phyloP scores from a whole-genome alignment of 2,329 filamentous ascomycete species.

The Pseudogymnoascus sp. region DNA sequence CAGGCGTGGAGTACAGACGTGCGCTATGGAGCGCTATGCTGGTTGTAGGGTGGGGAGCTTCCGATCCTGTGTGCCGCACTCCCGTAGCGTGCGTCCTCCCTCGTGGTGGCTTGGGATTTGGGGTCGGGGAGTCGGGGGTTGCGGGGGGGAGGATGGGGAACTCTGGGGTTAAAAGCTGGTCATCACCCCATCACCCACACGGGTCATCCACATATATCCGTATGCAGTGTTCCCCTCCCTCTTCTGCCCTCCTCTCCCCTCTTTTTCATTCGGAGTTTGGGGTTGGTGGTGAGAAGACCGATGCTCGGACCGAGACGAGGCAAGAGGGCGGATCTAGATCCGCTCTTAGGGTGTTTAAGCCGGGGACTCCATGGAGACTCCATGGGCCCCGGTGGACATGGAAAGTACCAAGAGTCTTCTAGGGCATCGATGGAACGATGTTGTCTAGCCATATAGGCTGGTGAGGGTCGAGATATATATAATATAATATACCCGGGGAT shows the following conservation, averaged over 20 bases:
- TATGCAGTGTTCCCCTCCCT: background rate
- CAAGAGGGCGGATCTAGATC: background rate
- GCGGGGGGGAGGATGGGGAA: background rate
- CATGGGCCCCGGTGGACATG: background rate
- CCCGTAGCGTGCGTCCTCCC: background rate
- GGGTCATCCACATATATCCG: background rate
- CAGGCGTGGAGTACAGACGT: background rate
- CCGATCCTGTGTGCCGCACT: background rate
- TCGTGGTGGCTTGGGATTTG: background rate
- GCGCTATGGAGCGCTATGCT: background rate
- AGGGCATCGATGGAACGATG: background rate
- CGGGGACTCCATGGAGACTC: background rate
- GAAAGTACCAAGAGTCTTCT: background rate
- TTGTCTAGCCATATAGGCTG: background rate
- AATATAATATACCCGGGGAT: background rate
- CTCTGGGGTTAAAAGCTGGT: background rate
- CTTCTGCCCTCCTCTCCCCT: background rate
- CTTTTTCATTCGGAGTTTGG: background rate
- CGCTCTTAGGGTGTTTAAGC: background rate
- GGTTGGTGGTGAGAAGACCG: background rate
- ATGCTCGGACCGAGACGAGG: slow-evolving; percentile 1
- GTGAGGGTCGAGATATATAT: background rate
- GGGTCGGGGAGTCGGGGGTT: background rate
- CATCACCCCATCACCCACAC: background rate
- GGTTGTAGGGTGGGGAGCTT: background rate